These are phyloP conservation scores for Annulohypoxylon stygium DNA, from an alignment of 495 filamentous ascomycete species.

Conservation along the genomic window DNA sequence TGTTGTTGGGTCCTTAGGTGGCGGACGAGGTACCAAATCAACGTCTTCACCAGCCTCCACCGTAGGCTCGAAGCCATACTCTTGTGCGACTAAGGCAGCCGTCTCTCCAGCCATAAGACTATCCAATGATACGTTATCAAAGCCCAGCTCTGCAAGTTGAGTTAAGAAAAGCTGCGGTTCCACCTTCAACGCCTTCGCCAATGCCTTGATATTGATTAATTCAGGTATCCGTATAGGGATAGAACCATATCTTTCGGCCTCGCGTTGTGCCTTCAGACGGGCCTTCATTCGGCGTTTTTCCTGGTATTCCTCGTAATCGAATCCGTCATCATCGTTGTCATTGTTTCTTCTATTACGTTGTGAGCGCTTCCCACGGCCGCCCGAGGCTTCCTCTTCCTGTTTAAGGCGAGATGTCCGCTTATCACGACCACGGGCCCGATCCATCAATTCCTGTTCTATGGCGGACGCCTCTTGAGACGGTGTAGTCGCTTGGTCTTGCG, in stretches of 20 bases:
- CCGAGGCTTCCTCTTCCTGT: slow-evolving; percentile 6
- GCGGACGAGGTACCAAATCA: slow-evolving; percentile 80
- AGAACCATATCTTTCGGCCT: slow-evolving; percentile 49
- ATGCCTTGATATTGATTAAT: slow-evolving; percentile 86
- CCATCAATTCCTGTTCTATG: neutral
- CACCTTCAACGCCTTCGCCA: slow-evolving; percentile 82
- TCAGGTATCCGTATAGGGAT: slow-evolving; percentile 81
- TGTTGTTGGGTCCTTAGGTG: slow-evolving; percentile 75
- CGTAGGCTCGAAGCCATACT: slow-evolving; percentile 93
- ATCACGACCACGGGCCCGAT: slow-evolving; percentile 10
- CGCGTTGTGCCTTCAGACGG: slow-evolving; percentile 55
- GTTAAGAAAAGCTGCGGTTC: slow-evolving; percentile 75
- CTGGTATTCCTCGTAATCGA: slow-evolving; percentile 53
- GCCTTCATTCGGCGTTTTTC: slow-evolving; percentile 55
- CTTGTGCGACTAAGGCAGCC: slow-evolving; percentile 88
- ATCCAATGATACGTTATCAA: slow-evolving; percentile 81
- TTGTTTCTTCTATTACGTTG: slow-evolving; percentile 24
- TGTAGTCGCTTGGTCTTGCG: neutral
- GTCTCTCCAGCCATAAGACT: slow-evolving; percentile 91
- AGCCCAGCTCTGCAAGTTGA: slow-evolving; percentile 84
- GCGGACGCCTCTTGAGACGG: neutral
- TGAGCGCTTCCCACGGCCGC: slow-evolving; percentile 30
- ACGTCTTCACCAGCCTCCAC: slow-evolving; percentile 74
- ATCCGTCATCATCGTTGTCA: slow-evolving; percentile 50
- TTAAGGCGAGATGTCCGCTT: slow-evolving; percentile 4